Percentiles rank a stretch among this genome's conserved stretches.
These are phyloP conservation scores for Tardiomyces depauwii DNA, from an alignment of 1,139 yeast genomes.

Conservation along the genomic window DNA sequence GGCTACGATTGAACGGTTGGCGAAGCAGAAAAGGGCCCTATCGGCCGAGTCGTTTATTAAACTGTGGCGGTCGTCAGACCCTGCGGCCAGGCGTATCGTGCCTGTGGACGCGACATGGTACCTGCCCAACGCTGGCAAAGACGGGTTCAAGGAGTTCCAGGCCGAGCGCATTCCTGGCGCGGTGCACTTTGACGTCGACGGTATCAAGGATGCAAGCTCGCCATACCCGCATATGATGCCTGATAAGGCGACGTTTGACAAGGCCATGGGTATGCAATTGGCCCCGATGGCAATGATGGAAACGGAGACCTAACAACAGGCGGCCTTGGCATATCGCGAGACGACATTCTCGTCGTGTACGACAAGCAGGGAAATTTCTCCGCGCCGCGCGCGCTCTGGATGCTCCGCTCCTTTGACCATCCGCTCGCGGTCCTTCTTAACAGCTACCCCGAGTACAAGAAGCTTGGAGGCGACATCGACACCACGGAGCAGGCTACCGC, in stretches of 20 bases:
- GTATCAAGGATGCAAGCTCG: constrained; percentile 43
- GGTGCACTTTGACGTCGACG: constrained; percentile 73
- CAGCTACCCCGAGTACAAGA: constrained; percentile 46
- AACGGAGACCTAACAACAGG: too few species aligned
- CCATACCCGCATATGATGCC: constrained; percentile 91
- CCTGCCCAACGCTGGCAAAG: constrained; percentile 60
- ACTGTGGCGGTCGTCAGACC: background rate
- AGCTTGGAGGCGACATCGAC: constrained; percentile 30
- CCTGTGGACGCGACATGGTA: constrained; percentile 91
- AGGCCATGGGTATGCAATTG: constrained; percentile 31
- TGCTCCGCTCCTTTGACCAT: constrained; percentile 70
- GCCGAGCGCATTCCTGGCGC: constrained; percentile 53
- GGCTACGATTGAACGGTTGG: background rate
- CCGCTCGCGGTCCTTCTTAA: constrained; percentile 53
- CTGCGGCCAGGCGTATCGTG: constrained; percentile 17
- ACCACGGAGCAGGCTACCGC: constrained; percentile 4
- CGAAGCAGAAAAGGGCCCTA: background rate
- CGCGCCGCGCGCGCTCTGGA: constrained; percentile 89
- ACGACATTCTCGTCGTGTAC: constrained; percentile 66
- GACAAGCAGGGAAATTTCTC: constrained; percentile 79
- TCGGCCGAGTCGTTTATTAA: background rate
- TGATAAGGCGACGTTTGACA: constrained; percentile 39
- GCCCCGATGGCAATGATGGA: too few species aligned
- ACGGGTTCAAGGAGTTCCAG: constrained; percentile 38
- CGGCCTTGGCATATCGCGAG: constrained; percentile 26